Percentiles rank a stretch among this genome's conserved stretches.
Evolutionary conservation across 805 yeast species (phyloP).

Genomic region (Sugiyamaella boreocaroliniensis): DNA sequence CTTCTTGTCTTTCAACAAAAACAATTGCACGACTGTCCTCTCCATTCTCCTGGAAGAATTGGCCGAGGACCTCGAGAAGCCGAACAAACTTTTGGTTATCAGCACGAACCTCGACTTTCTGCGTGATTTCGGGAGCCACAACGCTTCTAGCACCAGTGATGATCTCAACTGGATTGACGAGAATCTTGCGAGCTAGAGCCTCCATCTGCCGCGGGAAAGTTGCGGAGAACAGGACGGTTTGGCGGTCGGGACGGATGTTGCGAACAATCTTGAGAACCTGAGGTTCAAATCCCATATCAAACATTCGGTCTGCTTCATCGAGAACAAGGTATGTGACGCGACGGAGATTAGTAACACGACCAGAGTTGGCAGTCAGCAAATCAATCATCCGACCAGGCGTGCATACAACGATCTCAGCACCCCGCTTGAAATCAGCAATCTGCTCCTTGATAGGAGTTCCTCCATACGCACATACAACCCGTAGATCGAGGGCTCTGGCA

Average conservation of each 20-base stretch:
- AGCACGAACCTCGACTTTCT: conserved; percentile 55
- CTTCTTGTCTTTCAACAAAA: conserved; percentile 83
- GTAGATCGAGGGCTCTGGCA: conserved; percentile 41
- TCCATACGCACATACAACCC: conserved; percentile 80
- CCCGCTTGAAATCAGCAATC: conserved; percentile 69
- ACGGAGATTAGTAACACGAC: conserved; percentile 60
- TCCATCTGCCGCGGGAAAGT: conserved; percentile 84
- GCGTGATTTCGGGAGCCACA: conserved; percentile 75
- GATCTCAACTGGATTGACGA: conserved; percentile 64
- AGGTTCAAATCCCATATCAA: conserved; percentile 96
- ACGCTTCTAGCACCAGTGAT: conserved; percentile 72
- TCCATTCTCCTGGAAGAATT: conserved; percentile 30
- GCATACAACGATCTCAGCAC: conserved; percentile 76
- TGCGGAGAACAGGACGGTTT: conserved; percentile 87
- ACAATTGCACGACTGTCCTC: conserved; percentile 46
- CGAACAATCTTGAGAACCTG: conserved; percentile 77
- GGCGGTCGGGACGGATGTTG: conserved; percentile 77
- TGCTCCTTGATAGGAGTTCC: conserved; percentile 80
- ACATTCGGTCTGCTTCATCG: conserved; percentile 96
- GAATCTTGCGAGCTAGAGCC: conserved; percentile 56
- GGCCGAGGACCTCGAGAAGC: conserved; percentile 50
- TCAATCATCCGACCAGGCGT: conserved; percentile 96
- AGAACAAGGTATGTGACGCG: conserved; percentile 76
- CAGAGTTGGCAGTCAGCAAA: conserved; percentile 72
- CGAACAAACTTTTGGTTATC: conserved; percentile 51